A percentile compares a stretch with the other conserved stretches of the same genome.
These are phyloP conservation scores for Mycena galericulata DNA, from an alignment of 768 basidiomycete species.

Conservation along the genomic window DNA sequence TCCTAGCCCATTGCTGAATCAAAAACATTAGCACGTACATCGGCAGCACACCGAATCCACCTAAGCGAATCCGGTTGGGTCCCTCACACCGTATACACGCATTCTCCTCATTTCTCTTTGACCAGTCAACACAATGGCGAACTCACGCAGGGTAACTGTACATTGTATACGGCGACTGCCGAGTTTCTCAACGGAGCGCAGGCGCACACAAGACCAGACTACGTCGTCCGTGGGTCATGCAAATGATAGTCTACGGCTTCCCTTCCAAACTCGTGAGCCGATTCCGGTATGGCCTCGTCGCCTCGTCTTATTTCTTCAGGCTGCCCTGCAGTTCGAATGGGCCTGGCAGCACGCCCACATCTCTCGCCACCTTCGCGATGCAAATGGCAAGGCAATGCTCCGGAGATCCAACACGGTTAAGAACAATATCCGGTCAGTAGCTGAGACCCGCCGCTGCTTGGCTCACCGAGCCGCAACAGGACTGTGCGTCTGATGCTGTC, in stretches of 20 bases:
- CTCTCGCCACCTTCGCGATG: conserved; percentile 71
- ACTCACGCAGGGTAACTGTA: conserved; percentile 54
- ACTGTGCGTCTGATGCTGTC: conserved; percentile 74
- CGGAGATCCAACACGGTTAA: conserved; percentile 52
- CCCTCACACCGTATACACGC: background rate
- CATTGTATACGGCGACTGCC: background rate
- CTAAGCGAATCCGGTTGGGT: conserved; percentile 68
- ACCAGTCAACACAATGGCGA: conserved; percentile 86
- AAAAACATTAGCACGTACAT: conserved; percentile 71
- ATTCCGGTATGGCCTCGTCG: background rate
- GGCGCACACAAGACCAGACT: conserved; percentile 76
- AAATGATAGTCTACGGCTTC: conserved; percentile 88
- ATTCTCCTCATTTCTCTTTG: conserved; percentile 3
- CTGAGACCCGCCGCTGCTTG: conserved; percentile 10
- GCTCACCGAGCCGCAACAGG: conserved; percentile 47
- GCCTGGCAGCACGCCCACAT: conserved; percentile 85
- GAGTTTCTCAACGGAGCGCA: background rate
- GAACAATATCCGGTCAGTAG: conserved; percentile 61
- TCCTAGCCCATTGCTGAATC: conserved; percentile 4
- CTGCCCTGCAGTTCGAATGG: conserved; percentile 87
- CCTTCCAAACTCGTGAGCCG: conserved; percentile 68
- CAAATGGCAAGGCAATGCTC: conserved; percentile 54
- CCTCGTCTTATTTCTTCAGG: conserved; percentile 47
- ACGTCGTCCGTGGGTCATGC: conserved; percentile 84
- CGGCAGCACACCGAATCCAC: conserved; percentile 77